Evolutionary conservation across 176 grass and related monocot genomes (phyloP), one percentile per base, ranked within the genome.

Genomic region (Phragmites australis): DNA sequence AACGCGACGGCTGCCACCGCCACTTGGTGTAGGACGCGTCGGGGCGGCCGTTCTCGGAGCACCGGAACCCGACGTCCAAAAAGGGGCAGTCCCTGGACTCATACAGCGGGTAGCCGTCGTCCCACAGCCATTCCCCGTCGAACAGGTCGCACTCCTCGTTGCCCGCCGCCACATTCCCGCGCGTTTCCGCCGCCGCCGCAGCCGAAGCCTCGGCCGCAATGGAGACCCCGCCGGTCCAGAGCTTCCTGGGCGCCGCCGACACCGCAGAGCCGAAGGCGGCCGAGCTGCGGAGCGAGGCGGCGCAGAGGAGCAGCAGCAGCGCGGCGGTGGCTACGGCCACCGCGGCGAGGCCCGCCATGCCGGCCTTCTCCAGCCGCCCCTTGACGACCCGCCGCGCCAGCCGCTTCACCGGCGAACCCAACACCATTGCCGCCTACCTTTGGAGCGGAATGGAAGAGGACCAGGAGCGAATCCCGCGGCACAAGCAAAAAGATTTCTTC

Each of bases 81-180:
- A 99, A 99, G 7, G 81, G 86, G 66, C 96, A 99, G 58, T 89
- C 81, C 77, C 41, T 83, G 30, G 96, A 99, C 25, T 91, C 27
- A 74, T 99, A 95, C 6, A 95, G 90, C 56, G 92, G 96, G 81
- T 95, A 95, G 8, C 44, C 60, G 27, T 91, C 86, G 67, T 91
- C 90, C 92, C 86, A 89, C 63, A 93, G 86, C 96, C 96, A 99
- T 14, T 91, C 42, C 43, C 96, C 96, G 55, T 99, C 90, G 76
- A 91, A 99, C 90, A 89, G 80, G 84, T 99, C 90, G 86, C 92
- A 99, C 23, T 82, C 81, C 42, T 41, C 74, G 12, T 1, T 37
- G 3, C 34, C 34, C 6, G 9, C 73, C 26, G 15, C 54, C 31
- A 7, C n/a, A 52, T 30, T 21, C 23, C 54, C 6, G 6, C 18